These are phyloP conservation scores for Colletotrichum abscissum DNA, from an alignment of 2,329 filamentous ascomycete species.

Conservation along the genomic window DNA sequence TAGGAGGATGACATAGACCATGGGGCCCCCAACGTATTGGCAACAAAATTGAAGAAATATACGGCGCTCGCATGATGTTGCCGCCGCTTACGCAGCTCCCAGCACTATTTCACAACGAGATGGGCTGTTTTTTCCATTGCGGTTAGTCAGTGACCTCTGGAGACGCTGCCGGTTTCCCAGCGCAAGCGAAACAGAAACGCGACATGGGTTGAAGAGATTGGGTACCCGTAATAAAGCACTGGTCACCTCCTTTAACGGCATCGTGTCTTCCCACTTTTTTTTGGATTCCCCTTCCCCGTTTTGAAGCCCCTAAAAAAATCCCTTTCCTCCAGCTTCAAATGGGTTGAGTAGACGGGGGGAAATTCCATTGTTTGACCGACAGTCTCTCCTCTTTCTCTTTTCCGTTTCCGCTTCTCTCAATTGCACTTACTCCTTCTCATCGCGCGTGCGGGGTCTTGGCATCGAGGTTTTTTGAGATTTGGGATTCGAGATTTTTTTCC, in stretches of 20 bases:
- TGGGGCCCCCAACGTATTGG: neutral
- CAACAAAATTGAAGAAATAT: neutral
- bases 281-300: neutral
- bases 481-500: neutral
- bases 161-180: neutral
- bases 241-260: constrained; percentile 7
- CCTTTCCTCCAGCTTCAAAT: neutral
- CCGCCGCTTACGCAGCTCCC: neutral
- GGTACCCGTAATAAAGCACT: constrained; percentile 12
- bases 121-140: neutral
- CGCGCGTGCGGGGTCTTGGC: neutral
- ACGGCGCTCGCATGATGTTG: neutral
- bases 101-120: neutral
- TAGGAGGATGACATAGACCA: neutral
- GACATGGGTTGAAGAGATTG: constrained; percentile 13
- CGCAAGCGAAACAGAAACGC: constrained; percentile 7
- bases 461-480: neutral
- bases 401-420: neutral
- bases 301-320: neutral
- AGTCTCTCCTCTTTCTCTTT: neutral
- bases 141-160: neutral
- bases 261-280: constrained; percentile 14
- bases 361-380: neutral
- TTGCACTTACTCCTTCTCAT: neutral
- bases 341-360: neutral